These are phyloP conservation scores for Botrytis fabae DNA, from an alignment of 2,329 filamentous ascomycete species.

Conservation along the genomic window DNA sequence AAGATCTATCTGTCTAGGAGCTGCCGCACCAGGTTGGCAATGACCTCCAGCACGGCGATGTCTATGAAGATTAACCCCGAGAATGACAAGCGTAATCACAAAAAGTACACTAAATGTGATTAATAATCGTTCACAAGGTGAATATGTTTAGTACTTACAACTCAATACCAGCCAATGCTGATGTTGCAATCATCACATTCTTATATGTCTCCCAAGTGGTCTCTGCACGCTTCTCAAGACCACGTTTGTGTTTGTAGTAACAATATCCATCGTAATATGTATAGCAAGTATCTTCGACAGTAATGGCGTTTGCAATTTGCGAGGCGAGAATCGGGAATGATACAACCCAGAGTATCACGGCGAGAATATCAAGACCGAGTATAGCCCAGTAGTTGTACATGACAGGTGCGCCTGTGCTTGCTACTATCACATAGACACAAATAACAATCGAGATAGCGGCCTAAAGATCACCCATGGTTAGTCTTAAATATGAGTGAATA, in stretches of 20 bases:
- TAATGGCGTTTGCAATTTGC: not conserved
- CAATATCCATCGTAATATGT: not conserved
- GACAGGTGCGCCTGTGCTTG: not conserved
- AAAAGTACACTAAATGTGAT: constrained; percentile 13
- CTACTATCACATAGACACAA: constrained; percentile 6
- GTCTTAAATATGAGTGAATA: not conserved
- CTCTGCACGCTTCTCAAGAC: not conserved
- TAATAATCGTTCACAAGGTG: not conserved
- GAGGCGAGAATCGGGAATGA: constrained; percentile 10
- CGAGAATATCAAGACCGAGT: constrained; percentile 14
- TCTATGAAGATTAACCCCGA: not conserved
- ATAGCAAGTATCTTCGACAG: not conserved
- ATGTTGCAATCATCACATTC: constrained; percentile 10
- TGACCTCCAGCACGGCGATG: constrained; percentile 18
- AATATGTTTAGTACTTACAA: constrained; percentile 4
- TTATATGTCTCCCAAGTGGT: constrained; percentile 14
- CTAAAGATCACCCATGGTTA: not conserved
- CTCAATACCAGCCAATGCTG: constrained; percentile 6
- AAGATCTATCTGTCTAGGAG: not conserved
- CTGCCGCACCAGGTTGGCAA: not conserved
- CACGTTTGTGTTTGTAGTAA: constrained; percentile 18
- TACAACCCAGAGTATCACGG: constrained; percentile 8
- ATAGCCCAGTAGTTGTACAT: constrained; percentile 22
- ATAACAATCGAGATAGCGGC: constrained; percentile 8
- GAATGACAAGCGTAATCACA: not conserved